Conservation (phyloP, 2,329 filamentous ascomycete genomes). For the Aspergillus tamarii region DNA sequence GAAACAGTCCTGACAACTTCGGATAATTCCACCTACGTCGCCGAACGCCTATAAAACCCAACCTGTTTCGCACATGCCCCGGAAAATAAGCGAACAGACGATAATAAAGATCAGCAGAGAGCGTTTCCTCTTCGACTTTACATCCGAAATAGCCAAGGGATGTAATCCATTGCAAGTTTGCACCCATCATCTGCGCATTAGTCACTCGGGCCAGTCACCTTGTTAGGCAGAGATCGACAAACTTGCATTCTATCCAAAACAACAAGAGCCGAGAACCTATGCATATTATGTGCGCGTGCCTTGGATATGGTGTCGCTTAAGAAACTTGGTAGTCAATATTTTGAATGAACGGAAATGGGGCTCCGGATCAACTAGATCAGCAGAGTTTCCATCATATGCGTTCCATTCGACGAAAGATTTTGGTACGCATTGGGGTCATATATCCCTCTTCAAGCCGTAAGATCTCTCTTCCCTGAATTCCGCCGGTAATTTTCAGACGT, state of each 20-base stretch:
- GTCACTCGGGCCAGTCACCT: not conserved
- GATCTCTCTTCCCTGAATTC: not conserved
- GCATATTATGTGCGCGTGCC: not conserved
- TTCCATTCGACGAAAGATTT: too few species aligned
- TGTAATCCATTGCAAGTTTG: not conserved
- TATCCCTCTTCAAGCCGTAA: not conserved
- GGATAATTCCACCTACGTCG: not conserved
- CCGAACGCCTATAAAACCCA: not conserved
- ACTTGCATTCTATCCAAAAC: not conserved
- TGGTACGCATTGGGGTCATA: not conserved
- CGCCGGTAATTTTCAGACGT: not conserved
- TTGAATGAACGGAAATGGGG: not conserved
- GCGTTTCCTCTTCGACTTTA: not conserved
- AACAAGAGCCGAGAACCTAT: not conserved
- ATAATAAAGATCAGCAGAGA: not conserved
- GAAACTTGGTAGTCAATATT: not conserved
- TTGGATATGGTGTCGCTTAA: not conserved
- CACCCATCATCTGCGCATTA: not conserved
- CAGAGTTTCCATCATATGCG: too few species aligned
- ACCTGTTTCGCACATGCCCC: not conserved
- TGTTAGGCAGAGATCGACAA: not conserved
- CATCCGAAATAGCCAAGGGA: not conserved
- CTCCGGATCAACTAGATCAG: too few species aligned
- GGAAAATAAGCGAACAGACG: not conserved
- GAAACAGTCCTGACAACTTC: not conserved